phyloP scores from a whole-genome alignment of 768 basidiomycete genomes.

The Kwoniella dendrophila region DNA sequence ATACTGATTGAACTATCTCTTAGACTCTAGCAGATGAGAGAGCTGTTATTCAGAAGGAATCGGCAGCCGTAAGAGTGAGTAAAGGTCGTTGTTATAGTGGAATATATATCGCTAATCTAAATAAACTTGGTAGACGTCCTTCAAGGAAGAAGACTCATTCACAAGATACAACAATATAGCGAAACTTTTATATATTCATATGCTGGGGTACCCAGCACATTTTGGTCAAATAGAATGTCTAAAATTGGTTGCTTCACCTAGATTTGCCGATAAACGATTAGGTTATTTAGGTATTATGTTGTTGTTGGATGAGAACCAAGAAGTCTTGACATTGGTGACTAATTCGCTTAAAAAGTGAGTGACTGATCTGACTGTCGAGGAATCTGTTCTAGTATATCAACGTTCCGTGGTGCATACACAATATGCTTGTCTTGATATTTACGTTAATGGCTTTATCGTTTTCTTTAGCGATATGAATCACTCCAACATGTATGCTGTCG shows the following conservation, averaged over 20 bases:
- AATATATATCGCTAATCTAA: too few relatives aligned
- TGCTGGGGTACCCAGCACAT: slow-evolving; percentile 86
- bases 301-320: slow-evolving; percentile 93
- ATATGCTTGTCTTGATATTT: not conserved
- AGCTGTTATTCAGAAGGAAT: slow-evolving; percentile 93
- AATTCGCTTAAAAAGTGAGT: slow-evolving; percentile 95
- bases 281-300: slow-evolving; percentile 99
- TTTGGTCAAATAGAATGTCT: slow-evolving; percentile 84
- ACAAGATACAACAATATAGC: slow-evolving; percentile 96
- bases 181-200: slow-evolving; percentile 87
- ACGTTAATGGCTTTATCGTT: not conserved
- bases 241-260: slow-evolving; percentile 76
- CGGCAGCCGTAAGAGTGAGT: slow-evolving; percentile 72
- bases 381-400: not conserved
- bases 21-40: slow-evolving; percentile 97
- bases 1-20: slow-evolving; percentile 10
- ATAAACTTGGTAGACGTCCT: slow-evolving; percentile 90
- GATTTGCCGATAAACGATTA: slow-evolving; percentile 92
- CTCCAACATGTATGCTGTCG: slow-evolving; percentile 97
- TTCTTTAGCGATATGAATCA: slow-evolving; percentile 92
- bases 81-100: not conserved
- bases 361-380: not conserved
- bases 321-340: slow-evolving; percentile 93
- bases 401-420: too few relatives aligned
- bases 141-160: slow-evolving; percentile 94